A percentile compares a stretch with the other conserved stretches of the same genome.
Evolutionary conservation across 176 grass and related monocot genomes (phyloP).

Genomic region (Metroxylon sagu): DNA sequence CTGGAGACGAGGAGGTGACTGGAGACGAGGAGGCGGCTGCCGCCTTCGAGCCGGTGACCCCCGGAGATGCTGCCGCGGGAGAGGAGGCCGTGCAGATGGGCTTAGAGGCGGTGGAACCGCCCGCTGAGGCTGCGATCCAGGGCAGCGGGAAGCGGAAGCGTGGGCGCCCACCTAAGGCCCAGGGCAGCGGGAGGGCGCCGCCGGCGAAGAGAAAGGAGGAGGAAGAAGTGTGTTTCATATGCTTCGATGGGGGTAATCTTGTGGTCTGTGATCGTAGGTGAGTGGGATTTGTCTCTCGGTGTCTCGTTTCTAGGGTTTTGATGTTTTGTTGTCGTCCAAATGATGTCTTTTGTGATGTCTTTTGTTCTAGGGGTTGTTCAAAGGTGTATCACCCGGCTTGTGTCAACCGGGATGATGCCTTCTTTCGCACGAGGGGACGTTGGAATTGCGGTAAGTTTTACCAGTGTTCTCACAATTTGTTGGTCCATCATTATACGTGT

Average conservation of each 20-base stretch:
- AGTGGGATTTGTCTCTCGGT: background rate
- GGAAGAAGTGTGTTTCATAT: slow-evolving; percentile 96
- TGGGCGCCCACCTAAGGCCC: slow-evolving; percentile 77
- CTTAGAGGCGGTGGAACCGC: background rate
- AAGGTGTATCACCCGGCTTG: slow-evolving; percentile 94
- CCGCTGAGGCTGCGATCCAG: background rate
- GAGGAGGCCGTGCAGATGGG: slow-evolving; percentile 28
- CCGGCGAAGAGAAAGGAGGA: slow-evolving; percentile 46
- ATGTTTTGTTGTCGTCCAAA: slow-evolving; percentile 13
- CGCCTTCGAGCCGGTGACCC: background rate
- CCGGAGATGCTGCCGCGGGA: slow-evolving; percentile 21
- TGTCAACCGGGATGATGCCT: slow-evolving; percentile 75
- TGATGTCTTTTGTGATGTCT: background rate
- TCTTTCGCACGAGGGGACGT: slow-evolving; percentile 57
- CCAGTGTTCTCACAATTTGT: background rate
- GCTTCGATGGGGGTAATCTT: slow-evolving; percentile 89
- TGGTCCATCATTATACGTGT: background rate
- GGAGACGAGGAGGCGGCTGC: background rate
- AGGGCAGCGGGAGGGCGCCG: slow-evolving; percentile 17
- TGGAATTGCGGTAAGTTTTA: slow-evolving; percentile 88
- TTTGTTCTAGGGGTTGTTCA: slow-evolving; percentile 56
- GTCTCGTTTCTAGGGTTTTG: slow-evolving; percentile 9
- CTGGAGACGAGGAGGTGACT: background rate
- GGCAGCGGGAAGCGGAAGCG: slow-evolving; percentile 56
- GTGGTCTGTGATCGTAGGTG: slow-evolving; percentile 92